phyloP scores from a whole-genome alignment of 768 basidiomycete species.

The Asterophora parasitica region DNA sequence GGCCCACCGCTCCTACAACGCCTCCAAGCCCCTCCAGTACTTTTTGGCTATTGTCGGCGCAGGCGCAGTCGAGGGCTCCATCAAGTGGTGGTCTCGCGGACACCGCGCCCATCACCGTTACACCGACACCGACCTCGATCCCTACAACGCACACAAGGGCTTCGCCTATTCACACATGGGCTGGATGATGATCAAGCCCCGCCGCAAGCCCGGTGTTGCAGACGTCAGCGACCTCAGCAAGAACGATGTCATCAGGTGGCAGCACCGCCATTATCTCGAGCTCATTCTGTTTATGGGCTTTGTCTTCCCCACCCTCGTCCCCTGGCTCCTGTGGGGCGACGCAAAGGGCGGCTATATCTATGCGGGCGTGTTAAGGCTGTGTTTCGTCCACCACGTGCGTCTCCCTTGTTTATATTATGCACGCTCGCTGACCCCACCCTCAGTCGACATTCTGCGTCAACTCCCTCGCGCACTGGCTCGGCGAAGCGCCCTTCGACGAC shows the following conservation, averaged over 20 bases:
- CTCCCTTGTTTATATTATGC: conserved; percentile 7
- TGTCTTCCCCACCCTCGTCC: conserved; percentile 69
- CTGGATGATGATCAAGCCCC: conserved; percentile 92
- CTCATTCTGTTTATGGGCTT: conserved; percentile 71
- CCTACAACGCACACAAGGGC: conserved; percentile 90
- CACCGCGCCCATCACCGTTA: conserved; percentile 97
- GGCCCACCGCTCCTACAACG: conserved; percentile 96
- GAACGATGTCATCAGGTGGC: conserved; percentile 80
- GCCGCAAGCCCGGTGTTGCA: conserved; percentile 83
- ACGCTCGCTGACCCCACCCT: neutral
- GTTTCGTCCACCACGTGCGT: conserved; percentile 86
- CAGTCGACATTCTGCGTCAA: conserved; percentile 97
- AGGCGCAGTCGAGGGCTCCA: conserved; percentile 93
- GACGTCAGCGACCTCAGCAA: conserved; percentile 84
- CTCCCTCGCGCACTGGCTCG: conserved; percentile 95
- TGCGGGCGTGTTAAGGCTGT: conserved; percentile 71
- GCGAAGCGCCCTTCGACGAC: conserved; percentile 90
- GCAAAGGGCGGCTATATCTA: conserved; percentile 83
- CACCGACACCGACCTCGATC: conserved; percentile 95
- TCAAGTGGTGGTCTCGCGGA: conserved; percentile 98
- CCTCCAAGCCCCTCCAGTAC: conserved; percentile 81
- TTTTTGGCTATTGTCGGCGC: conserved; percentile 79
- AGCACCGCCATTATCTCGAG: conserved; percentile 73
- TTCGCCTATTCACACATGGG: conserved; percentile 84
- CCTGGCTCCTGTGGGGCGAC: conserved; percentile 83